A percentile compares a stretch with the other conserved stretches of the same genome.
phyloP scores from a whole-genome alignment of 306 rosid species.

The Pyrus betulifolia region DNA sequence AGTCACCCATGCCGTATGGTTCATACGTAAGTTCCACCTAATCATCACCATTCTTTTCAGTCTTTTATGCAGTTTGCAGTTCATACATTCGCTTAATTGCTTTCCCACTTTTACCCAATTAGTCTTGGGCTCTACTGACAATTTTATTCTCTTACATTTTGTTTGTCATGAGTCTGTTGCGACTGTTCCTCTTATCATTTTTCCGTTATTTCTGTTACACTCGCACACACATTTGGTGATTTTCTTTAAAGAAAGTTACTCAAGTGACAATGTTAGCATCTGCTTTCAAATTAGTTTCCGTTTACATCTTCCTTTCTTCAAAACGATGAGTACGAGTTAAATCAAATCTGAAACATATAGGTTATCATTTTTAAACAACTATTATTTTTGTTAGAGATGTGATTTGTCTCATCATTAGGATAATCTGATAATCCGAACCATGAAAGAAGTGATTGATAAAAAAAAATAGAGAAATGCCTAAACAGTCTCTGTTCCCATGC shows the following conservation, averaged over 20 bases:
- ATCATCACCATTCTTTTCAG: background rate
- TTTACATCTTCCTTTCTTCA: background rate
- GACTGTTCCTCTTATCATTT: background rate
- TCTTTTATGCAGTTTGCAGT: background rate
- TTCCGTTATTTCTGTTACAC: background rate
- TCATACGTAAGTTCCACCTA: constrained; percentile 65
- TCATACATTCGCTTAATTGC: background rate
- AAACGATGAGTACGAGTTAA: background rate
- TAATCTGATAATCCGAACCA: background rate
- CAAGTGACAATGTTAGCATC: background rate
- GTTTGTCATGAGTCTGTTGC: background rate
- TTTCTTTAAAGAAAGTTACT: background rate
- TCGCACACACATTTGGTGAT: background rate
- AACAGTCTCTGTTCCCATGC: background rate
- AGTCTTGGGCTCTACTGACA: background rate
- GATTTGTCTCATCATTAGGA: background rate
- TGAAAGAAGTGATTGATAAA: background rate
- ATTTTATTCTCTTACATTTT: background rate
- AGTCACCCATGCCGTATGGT: constrained; percentile 67
- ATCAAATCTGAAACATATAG: background rate
- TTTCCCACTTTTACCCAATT: background rate
- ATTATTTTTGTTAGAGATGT: background rate
- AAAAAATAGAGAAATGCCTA: background rate
- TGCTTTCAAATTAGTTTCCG: background rate
- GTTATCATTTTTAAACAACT: background rate